A percentile compares a stretch with the other conserved stretches of the same genome.
These are phyloP conservation scores for Tolypocladium tropicale DNA, from an alignment of 2,329 filamentous ascomycete genomes.

Conservation along the genomic window DNA sequence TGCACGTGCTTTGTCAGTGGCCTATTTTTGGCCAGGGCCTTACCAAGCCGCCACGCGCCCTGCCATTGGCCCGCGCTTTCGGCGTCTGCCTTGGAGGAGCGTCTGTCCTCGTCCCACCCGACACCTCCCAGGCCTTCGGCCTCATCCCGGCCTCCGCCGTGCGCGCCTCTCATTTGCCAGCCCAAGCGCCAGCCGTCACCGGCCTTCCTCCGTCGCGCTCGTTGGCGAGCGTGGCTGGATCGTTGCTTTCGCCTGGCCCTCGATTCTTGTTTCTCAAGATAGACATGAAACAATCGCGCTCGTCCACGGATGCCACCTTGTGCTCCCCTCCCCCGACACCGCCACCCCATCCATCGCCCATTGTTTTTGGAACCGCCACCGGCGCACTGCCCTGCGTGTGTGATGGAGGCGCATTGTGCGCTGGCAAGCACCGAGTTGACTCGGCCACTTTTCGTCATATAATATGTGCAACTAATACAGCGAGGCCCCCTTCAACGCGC, in stretches of 20 bases:
- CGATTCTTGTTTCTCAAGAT: neutral
- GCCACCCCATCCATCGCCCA: neutral
- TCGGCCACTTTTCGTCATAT: too few species aligned
- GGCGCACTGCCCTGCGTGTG: neutral
- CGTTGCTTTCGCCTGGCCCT: neutral
- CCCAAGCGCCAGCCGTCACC: neutral
- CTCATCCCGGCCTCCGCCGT: neutral
- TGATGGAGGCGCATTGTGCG: neutral
- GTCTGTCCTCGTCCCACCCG: neutral
- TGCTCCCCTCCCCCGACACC: neutral
- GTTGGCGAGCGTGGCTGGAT: neutral
- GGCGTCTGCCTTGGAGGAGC: neutral
- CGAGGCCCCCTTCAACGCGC: neutral
- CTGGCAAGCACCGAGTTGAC: too few species aligned
- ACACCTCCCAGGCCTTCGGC: neutral
- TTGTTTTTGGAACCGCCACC: neutral
- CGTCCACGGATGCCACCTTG: neutral
- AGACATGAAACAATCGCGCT: neutral
- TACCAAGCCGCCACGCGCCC: constrained; percentile 3
- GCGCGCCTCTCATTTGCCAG: neutral
- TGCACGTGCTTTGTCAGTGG: constrained; percentile 4
- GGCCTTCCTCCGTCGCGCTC: neutral
- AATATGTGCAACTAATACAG: too few species aligned
- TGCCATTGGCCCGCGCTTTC: neutral
- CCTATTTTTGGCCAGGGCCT: constrained; percentile 1